Base-by-base conservation (phyloP, 2,329 filamentous ascomycete species). In the Aspergillus sojae region DNA sequence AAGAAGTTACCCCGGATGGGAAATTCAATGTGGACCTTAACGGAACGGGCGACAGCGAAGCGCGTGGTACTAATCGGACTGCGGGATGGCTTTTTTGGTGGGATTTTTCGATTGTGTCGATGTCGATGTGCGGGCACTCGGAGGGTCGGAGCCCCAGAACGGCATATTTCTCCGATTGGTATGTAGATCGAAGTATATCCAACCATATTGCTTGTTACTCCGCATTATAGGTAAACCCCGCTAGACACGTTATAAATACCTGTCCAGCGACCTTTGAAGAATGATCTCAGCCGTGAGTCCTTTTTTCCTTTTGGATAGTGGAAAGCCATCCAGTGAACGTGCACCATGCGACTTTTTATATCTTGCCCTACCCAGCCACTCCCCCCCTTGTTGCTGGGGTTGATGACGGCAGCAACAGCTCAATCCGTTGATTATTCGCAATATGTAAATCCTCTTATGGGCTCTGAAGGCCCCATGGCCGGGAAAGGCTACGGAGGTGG, bases 361-460 rank as follows among this genome's bases (percentile, higher is more conserved):
- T 4, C 26, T 30, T 50, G 46, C 46, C 46, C 26, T 50, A 30
- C 7, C 46, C 46, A 30, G 26, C 12, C 3, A 10, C 23, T 50
- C 5, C 2, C 26, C 16, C 46, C 26, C 34, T 58, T 63, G 58
- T 30, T 56, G 21, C 14, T 56, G 19, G 34, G 58, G 23, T n/a
- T 65, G 50, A 19, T 39, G 26, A 34, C 55, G 21, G 53, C 39
- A 19, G 45, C 45, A 14, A n/a, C 57, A 41, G 46, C 62, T 10
- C 14, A 28, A 3, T 43, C 63, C 28, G 57, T 69, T 14, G 74
- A 76, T 58, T 70, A 72, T 53, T 74, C 75, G 16, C 73, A 75
- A 62, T 78, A 77, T 71, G 82, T 83, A 10, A 82, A 83, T 62
- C 75, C 79, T 1, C 78, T 83, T 52, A 82, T 83, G 23, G 82